Conservation (phyloP, 2,329 filamentous ascomycete species). For the Diplocarpon mali region DNA sequence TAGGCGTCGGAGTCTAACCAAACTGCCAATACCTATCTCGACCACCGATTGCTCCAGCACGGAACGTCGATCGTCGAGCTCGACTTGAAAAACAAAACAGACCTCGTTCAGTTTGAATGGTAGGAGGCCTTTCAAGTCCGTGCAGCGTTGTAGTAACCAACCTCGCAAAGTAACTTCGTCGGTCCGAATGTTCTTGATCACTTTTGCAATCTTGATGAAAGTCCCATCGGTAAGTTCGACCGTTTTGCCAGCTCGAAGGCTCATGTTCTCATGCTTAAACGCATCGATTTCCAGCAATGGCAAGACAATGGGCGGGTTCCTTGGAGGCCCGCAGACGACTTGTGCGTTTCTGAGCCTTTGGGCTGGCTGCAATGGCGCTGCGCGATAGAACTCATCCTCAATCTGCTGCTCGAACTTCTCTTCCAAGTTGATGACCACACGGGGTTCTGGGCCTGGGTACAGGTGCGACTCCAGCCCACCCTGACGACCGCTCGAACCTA, state of each 20-base stretch:
- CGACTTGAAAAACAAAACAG: slow-evolving; percentile 29
- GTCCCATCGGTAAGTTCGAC: slow-evolving; percentile 14
- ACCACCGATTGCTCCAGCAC: slow-evolving; percentile 30
- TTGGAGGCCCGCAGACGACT: neutral
- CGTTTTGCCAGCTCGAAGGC: slow-evolving; percentile 2
- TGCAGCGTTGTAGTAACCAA: slow-evolving; percentile 28
- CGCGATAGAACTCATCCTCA: slow-evolving; percentile 1
- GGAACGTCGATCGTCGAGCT: slow-evolving; percentile 26
- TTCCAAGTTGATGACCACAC: neutral
- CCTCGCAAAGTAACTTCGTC: slow-evolving; percentile 31
- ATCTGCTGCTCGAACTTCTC: neutral
- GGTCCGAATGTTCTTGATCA: slow-evolving; percentile 24
- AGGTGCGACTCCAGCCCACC: too few species aligned
- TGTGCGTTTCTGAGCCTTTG: neutral
- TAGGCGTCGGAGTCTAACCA: slow-evolving; percentile 34
- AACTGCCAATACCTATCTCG: slow-evolving; percentile 30
- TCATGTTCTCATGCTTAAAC: neutral
- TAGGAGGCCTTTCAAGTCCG: slow-evolving; percentile 27
- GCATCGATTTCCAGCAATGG: neutral
- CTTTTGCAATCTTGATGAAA: slow-evolving; percentile 32
- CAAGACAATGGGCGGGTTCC: neutral
- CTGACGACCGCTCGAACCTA: too few species aligned
- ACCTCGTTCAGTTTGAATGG: slow-evolving; percentile 34
- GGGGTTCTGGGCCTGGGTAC: neutral
- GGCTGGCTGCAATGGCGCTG: neutral